Evolutionary conservation across 1,284 basidiomycete genomes (phyloP).

Genomic region (Ceratobasidium sp.): DNA sequence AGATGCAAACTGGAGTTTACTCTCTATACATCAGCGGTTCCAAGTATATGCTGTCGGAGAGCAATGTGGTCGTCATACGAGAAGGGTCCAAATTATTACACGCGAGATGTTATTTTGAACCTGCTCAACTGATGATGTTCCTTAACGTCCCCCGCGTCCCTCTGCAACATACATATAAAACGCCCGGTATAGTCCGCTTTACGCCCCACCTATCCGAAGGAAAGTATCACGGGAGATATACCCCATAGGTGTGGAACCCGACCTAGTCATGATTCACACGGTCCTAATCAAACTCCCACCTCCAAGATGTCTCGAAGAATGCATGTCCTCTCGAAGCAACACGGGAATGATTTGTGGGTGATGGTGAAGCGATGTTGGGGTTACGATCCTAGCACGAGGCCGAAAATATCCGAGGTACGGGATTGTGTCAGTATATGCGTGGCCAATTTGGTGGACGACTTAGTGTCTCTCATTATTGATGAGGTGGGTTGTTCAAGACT

Average conservation of each 20-base stretch:
- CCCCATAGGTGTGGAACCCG: slow-evolving; percentile 22
- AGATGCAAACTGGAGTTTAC: too few relatives aligned
- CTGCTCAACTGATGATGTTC: too few relatives aligned
- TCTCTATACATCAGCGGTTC: too few relatives aligned
- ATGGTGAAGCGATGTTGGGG: slow-evolving; percentile 35
- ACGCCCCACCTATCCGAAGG: neutral
- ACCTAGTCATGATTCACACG: slow-evolving; percentile 18
- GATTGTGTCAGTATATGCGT: slow-evolving; percentile 27
- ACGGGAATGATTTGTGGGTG: slow-evolving; percentile 28
- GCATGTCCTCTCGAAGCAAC: neutral
- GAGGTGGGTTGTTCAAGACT: neutral
- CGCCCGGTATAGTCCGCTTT: neutral
- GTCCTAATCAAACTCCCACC: slow-evolving; percentile 6
- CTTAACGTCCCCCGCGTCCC: too few relatives aligned
- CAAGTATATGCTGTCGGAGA: too few relatives aligned
- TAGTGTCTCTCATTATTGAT: neutral
- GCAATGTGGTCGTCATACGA: too few relatives aligned
- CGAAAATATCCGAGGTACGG: slow-evolving; percentile 4
- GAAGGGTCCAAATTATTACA: too few relatives aligned
- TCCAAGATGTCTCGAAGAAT: slow-evolving; percentile 1
- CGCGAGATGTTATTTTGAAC: too few relatives aligned
- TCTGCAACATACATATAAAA: too few relatives aligned
- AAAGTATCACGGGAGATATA: slow-evolving; percentile 31
- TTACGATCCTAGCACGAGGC: slow-evolving; percentile 14
- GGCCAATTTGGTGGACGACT: neutral